Evolutionary conservation across 139 green algal genomes (phyloP).

Genomic region (Closterium sp.): DNA sequence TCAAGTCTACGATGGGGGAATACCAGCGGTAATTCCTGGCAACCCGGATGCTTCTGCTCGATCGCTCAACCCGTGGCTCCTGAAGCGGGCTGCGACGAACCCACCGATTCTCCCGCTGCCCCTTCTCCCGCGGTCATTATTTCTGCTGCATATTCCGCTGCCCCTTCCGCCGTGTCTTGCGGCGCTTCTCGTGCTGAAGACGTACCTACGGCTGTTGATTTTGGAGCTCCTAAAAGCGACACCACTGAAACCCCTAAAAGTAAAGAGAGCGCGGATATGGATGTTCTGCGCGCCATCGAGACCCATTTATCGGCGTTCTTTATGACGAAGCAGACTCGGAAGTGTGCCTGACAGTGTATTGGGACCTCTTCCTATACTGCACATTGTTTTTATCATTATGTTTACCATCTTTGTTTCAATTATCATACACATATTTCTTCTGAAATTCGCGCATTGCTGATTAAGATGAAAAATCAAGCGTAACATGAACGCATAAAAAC

Average conservation of each 20-base stretch:
- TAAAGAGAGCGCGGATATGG: background rate
- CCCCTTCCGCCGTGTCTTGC: background rate
- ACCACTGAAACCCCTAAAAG: background rate
- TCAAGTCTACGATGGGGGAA: background rate
- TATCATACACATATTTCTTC: no score
- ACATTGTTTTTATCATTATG: no score
- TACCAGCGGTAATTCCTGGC: no score
- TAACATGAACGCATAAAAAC: no score
- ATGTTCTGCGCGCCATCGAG: background rate
- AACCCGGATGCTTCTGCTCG: background rate
- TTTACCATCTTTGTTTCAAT: no score
- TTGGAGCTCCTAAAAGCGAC: background rate
- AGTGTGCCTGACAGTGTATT: background rate
- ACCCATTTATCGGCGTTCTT: background rate
- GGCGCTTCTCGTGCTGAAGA: no score
- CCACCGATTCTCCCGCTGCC: background rate
- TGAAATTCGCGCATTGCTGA: no score
- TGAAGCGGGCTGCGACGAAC: background rate
- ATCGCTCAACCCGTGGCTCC: background rate
- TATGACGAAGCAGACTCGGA: background rate
- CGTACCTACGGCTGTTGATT: background rate
- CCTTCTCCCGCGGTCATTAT: no score
- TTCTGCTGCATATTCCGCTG: background rate
- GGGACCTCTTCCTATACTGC: no score
- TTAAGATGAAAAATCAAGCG: no score